Evolutionary conservation across 768 basidiomycete genomes (phyloP).

Genomic region (Crepidotus variabilis): DNA sequence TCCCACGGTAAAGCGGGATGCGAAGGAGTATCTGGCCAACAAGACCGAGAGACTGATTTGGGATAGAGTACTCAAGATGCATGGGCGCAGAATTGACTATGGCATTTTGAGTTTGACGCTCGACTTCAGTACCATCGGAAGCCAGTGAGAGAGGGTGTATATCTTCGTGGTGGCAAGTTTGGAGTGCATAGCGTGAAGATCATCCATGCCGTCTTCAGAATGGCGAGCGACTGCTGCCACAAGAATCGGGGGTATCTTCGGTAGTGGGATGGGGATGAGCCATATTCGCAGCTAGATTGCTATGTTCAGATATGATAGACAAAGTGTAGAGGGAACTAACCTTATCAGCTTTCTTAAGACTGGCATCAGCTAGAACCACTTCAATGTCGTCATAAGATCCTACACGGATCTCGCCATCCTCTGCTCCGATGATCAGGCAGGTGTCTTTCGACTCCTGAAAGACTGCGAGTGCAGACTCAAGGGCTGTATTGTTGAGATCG

Average conservation of each 20-base stretch:
- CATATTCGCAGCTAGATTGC: not conserved
- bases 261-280: not conserved
- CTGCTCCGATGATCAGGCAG: conserved; percentile 13
- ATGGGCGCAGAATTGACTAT: not conserved
- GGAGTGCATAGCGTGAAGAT: too few species aligned
- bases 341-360: conserved; percentile 13
- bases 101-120: not conserved
- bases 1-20: conserved; percentile 6
- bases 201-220: too few species aligned
- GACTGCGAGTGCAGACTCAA: conserved; percentile 11
- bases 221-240: too few species aligned
- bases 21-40: not conserved
- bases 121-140: not conserved
- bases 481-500: conserved; percentile 16
- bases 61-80: not conserved
- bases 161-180: too few species aligned
- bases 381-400: conserved; percentile 10
- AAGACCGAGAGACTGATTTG: not conserved
- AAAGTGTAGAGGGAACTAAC: conserved; percentile 1
- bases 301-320: not conserved
- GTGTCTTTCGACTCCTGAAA: conserved; percentile 9
- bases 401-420: conserved; percentile 8
- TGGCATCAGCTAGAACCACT: conserved; percentile 7
- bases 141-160: not conserved
- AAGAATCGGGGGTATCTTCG: too few species aligned